phyloP scores from a whole-genome alignment of 495 filamentous ascomycete species.

The Haplographium delicatum region DNA sequence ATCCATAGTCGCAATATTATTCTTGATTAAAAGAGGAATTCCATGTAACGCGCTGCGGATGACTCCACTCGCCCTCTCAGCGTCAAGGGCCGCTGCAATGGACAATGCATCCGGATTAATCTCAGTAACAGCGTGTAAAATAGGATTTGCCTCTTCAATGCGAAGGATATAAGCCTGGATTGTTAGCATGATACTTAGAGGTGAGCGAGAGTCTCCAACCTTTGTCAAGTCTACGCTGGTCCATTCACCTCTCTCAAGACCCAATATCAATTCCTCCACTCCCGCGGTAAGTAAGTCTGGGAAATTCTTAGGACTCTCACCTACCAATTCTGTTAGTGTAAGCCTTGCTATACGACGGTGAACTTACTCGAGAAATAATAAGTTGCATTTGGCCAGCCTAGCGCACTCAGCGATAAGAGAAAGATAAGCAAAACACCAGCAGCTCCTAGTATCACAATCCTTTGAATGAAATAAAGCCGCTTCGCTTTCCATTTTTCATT shows the following conservation, averaged over 20 bases:
- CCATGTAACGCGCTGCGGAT: slow-evolving; percentile 61
- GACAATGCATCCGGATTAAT: slow-evolving; percentile 42
- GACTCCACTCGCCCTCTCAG: slow-evolving; percentile 48
- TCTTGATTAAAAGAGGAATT: slow-evolving; percentile 69
- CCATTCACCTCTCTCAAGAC: slow-evolving; percentile 43
- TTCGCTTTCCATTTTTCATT: too few relatives aligned
- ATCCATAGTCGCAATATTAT: slow-evolving; percentile 31
- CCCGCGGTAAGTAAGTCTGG: slow-evolving; percentile 45
- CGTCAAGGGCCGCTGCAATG: slow-evolving; percentile 55
- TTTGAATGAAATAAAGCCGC: neutral
- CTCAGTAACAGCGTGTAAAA: slow-evolving; percentile 37
- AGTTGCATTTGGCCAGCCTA: neutral
- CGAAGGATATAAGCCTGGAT: slow-evolving; percentile 35
- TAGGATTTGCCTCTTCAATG: slow-evolving; percentile 36
- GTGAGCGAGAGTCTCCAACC: slow-evolving; percentile 18
- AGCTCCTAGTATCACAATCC: neutral
- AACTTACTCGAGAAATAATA: neutral
- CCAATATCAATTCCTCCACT: slow-evolving; percentile 45
- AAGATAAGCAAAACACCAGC: neutral
- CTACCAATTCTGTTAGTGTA: neutral
- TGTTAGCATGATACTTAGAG: neutral
- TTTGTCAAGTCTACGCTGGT: slow-evolving; percentile 54
- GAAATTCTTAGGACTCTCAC: slow-evolving; percentile 28
- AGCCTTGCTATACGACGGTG: neutral
- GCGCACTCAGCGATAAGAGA: neutral